phyloP scores from a whole-genome alignment of 768 basidiomycete genomes.

The Lyophyllum atratum region DNA sequence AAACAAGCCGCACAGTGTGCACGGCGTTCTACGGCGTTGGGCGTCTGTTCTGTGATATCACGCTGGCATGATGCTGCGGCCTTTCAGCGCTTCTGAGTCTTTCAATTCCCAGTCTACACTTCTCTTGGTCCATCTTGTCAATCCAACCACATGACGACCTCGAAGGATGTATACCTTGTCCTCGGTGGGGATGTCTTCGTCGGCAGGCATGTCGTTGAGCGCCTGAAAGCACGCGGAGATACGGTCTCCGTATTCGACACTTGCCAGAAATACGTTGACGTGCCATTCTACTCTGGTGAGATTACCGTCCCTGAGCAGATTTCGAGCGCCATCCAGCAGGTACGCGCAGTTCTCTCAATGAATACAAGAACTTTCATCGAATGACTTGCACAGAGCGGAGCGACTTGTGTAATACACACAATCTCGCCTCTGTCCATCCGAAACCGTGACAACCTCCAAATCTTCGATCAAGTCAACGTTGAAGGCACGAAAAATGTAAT shows the following conservation, averaged over 20 bases:
- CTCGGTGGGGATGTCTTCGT: constrained; percentile 82
- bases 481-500: constrained; percentile 75
- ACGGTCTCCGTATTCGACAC: constrained; percentile 79
- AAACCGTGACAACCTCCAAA: constrained; percentile 42
- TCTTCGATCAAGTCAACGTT: constrained; percentile 83
- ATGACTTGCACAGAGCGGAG: constrained; percentile 45
- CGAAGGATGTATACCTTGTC: constrained; percentile 64
- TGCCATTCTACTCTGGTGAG: constrained; percentile 77
- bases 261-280: constrained; percentile 74
- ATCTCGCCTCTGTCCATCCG: constrained; percentile 64
- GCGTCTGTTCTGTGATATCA: neutral
- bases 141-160: neutral
- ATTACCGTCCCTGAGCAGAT: constrained; percentile 67
- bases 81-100: neutral
- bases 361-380: neutral
- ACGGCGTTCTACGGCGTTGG: neutral
- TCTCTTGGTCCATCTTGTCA: neutral
- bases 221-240: constrained; percentile 63
- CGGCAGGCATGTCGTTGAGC: constrained; percentile 75
- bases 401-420: constrained; percentile 82
- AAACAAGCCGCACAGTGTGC: too few relatives aligned
- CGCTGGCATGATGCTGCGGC: neutral
- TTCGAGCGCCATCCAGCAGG: constrained; percentile 59
- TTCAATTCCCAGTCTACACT: neutral
- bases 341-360: constrained; percentile 23